Percentiles rank a stretch among this genome's conserved stretches.
phyloP scores from a whole-genome alignment of 2,329 filamentous ascomycete genomes.

The Neodidymelliopsis sp. region DNA sequence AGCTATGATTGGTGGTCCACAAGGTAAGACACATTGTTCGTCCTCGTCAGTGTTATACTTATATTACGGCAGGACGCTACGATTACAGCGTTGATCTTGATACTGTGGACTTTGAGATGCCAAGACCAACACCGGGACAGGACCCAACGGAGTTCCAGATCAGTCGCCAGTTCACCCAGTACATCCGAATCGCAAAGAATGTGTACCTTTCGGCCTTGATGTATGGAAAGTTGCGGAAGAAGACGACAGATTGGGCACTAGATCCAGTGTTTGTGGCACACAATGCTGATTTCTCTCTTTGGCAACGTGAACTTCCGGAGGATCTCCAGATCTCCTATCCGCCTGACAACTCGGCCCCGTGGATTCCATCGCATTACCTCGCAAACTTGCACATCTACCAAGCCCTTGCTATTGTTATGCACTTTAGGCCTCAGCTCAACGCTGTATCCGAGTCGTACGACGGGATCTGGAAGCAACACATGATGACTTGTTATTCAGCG shows the following conservation, averaged over 20 bases:
- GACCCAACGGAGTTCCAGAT: slow-evolving; percentile 79
- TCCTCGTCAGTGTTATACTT: not conserved
- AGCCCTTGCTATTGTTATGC: slow-evolving; percentile 82
- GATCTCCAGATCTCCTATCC: slow-evolving; percentile 83
- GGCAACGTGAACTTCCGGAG: slow-evolving; percentile 77
- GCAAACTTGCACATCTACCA: slow-evolving; percentile 92
- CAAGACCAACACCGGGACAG: slow-evolving; percentile 68
- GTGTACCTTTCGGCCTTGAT: slow-evolving; percentile 79
- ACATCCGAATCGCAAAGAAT: slow-evolving; percentile 78
- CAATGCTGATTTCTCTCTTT: slow-evolving; percentile 77
- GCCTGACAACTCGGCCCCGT: slow-evolving; percentile 78
- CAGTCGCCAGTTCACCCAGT: slow-evolving; percentile 85
- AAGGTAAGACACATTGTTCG: slow-evolving; percentile 65
- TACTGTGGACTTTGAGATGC: slow-evolving; percentile 76
- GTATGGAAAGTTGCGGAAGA: slow-evolving; percentile 76
- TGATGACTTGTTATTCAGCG: slow-evolving; percentile 83
- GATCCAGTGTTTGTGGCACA: slow-evolving; percentile 83
- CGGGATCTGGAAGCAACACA: slow-evolving; percentile 84
- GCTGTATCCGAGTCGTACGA: slow-evolving; percentile 78
- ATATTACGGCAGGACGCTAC: slow-evolving; percentile 62
- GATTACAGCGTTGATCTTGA: slow-evolving; percentile 79
- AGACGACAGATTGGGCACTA: slow-evolving; percentile 83
- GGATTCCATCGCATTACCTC: slow-evolving; percentile 84
- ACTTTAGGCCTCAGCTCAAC: slow-evolving; percentile 83
- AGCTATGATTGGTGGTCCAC: slow-evolving; percentile 90